phyloP scores from a whole-genome alignment of 441 rosid genomes.

The Aleurites moluccanus region DNA sequence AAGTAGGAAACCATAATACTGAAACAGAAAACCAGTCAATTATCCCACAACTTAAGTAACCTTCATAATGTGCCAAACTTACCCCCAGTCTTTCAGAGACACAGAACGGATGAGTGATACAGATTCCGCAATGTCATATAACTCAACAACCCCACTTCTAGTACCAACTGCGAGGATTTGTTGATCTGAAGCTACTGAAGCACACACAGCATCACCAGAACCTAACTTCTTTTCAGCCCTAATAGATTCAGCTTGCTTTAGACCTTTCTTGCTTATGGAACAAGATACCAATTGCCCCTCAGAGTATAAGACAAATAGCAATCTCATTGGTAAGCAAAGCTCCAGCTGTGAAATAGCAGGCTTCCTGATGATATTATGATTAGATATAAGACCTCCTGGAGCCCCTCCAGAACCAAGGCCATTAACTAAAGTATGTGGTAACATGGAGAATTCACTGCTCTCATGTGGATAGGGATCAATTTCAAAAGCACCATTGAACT shows the following conservation, averaged over 20 bases:
- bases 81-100: slow-evolving; percentile 98
- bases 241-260: slow-evolving; percentile 68
- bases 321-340: slow-evolving; percentile 64
- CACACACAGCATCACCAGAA: slow-evolving; percentile 79
- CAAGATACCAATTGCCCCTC: slow-evolving; percentile 77
- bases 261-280: slow-evolving; percentile 85
- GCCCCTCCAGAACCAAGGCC: slow-evolving; percentile 52
- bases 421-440: slow-evolving; percentile 45
- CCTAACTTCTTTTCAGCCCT: slow-evolving; percentile 73
- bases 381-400: slow-evolving; percentile 36
- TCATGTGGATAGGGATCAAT: slow-evolving; percentile 42
- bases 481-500: slow-evolving; percentile 86
- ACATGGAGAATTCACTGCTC: slow-evolving; percentile 36
- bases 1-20: not conserved
- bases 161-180: slow-evolving; percentile 98
- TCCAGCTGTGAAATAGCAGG: slow-evolving; percentile 69
- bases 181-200: slow-evolving; percentile 84
- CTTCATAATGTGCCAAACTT: slow-evolving; percentile 32
- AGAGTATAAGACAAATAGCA: slow-evolving; percentile 71
- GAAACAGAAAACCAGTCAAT: slow-evolving; percentile 14
- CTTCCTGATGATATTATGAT: slow-evolving; percentile 35
- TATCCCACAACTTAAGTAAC: slow-evolving; percentile 19
- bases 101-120: slow-evolving; percentile 73
- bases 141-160: slow-evolving; percentile 82
- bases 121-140: slow-evolving; percentile 76